Conservation (phyloP, 192 early-diverging fungal genomes). For the Rhizophagus clarus region DNA sequence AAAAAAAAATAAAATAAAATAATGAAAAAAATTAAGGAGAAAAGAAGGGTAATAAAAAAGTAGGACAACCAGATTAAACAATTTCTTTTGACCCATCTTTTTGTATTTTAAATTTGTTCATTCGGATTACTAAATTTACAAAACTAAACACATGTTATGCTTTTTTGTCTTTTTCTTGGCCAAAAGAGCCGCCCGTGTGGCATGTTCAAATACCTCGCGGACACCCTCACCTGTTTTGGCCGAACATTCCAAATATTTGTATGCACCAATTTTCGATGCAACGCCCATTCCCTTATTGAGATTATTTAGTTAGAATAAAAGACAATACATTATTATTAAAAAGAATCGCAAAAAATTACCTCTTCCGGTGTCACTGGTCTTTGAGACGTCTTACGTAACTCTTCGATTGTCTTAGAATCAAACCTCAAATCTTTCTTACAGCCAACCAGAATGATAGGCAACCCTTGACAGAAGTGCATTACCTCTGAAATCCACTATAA, state of each 20-base stretch:
- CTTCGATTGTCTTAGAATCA: constrained; percentile 75
- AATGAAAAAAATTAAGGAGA: no score
- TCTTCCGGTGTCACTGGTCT: constrained; percentile 74
- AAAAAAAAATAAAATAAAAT: no score
- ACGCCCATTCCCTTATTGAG: constrained; percentile 61
- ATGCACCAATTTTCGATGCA: constrained; percentile 76
- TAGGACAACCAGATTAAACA: no score
- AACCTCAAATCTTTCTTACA: constrained; percentile 90
- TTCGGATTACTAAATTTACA: background rate
- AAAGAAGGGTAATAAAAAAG: no score
- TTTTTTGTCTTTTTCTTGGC: constrained; percentile 34
- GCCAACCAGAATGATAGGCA: constrained; percentile 85
- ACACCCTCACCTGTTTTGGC: constrained; percentile 80
- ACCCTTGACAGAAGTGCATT: constrained; percentile 78
- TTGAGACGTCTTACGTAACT: constrained; percentile 73
- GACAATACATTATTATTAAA: background rate
- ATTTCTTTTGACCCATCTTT: background rate
- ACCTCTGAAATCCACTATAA: constrained; percentile 88
- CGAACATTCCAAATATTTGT: constrained; percentile 86
- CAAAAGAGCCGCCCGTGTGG: constrained; percentile 77
- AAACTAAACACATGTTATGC: background rate
- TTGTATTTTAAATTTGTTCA: background rate
- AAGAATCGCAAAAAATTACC: constrained; percentile 40
- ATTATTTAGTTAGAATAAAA: background rate
- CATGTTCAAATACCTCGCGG: constrained; percentile 83